phyloP scores from a whole-genome alignment of 2,329 filamentous ascomycete species.

The Cladorrhinum sp. region DNA sequence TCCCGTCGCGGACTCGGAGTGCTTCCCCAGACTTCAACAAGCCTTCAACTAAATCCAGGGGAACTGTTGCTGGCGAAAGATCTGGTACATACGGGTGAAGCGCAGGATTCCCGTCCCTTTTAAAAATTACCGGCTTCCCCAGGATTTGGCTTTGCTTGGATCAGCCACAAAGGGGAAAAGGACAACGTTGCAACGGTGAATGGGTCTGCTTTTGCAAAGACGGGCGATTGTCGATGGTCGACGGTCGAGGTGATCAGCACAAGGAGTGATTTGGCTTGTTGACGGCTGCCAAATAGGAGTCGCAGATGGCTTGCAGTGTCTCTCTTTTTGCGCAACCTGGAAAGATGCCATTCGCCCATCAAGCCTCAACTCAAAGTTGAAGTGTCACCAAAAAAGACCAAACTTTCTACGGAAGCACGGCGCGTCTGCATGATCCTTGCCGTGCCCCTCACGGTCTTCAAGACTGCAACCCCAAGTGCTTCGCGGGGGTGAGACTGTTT shows the following conservation, averaged over 20 bases:
- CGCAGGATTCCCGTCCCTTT: neutral
- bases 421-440: slow-evolving; percentile 18
- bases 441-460: slow-evolving; percentile 14
- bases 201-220: neutral
- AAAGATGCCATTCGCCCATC: slow-evolving; percentile 20
- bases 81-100: neutral
- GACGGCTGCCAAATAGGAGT: no score
- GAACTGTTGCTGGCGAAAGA: neutral
- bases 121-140: neutral
- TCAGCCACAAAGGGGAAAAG: neutral
- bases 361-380: neutral
- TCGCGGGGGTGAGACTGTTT: slow-evolving; percentile 10
- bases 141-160: neutral
- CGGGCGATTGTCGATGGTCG: neutral
- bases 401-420: slow-evolving; percentile 17
- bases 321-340: slow-evolving; percentile 17
- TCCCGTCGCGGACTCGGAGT: no score
- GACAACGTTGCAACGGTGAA: neutral
- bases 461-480: slow-evolving; percentile 14
- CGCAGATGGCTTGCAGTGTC: neutral
- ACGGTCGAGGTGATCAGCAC: neutral
- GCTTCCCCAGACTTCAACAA: neutral
- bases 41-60: neutral
- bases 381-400: neutral
- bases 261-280: no score